Conservation (phyloP, 2,329 filamentous ascomycete species). For the Aspergillus sp. region DNA sequence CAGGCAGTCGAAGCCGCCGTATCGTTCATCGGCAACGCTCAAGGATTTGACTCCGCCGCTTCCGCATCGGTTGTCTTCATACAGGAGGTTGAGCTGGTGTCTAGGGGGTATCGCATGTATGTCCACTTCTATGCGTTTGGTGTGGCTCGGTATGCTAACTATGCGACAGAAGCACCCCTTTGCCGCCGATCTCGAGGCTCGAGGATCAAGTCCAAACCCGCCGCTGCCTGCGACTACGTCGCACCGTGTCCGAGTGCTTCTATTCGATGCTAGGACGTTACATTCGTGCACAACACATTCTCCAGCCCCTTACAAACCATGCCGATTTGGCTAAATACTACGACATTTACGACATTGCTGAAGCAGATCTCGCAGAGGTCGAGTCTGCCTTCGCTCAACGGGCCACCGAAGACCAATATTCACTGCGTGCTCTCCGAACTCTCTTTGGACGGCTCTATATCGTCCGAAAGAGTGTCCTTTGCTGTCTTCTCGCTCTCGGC, state of each 20-base stretch:
- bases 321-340: conserved; percentile 88
- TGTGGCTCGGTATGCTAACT: conserved; percentile 20
- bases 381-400: conserved; percentile 60
- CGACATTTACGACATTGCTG: conserved; percentile 79
- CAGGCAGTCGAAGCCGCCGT: conserved; percentile 70
- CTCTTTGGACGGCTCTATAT: conserved; percentile 77
- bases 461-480: conserved; percentile 79
- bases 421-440: conserved; percentile 76
- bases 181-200: conserved; percentile 88
- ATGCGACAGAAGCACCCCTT: conserved; percentile 68
- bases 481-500: conserved; percentile 83
- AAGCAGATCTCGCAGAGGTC: conserved; percentile 70
- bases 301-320: conserved; percentile 73
- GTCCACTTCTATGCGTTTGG: conserved; percentile 28
- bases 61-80: conserved; percentile 76
- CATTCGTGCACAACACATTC: conserved; percentile 63
- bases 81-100: conserved; percentile 94
- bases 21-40: conserved; percentile 68
- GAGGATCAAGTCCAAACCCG: conserved; percentile 78
- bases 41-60: conserved; percentile 75
- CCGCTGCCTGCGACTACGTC: conserved; percentile 76
- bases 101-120: conserved; percentile 81
- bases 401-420: conserved; percentile 73
- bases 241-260: conserved; percentile 68
- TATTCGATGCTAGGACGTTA: conserved; percentile 69